These are phyloP conservation scores for Aspergillus melleus DNA, from an alignment of 2,329 filamentous ascomycete genomes.

Conservation along the genomic window DNA sequence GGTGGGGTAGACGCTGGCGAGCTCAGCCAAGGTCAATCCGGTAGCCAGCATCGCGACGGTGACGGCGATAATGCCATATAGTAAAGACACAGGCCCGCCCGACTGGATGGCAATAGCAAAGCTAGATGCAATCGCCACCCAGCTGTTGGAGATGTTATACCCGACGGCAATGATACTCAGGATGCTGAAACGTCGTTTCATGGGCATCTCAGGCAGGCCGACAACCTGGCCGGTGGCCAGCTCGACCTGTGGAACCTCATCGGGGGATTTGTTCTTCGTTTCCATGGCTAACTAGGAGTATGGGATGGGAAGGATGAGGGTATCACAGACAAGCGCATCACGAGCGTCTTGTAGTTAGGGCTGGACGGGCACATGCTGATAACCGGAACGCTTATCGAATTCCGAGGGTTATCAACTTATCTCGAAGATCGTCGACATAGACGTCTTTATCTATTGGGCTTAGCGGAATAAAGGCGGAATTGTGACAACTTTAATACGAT, in stretches of 20 bases:
- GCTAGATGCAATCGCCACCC: slow-evolving; percentile 26
- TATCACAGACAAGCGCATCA: not conserved
- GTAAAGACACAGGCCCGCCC: slow-evolving; percentile 21
- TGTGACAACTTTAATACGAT: not conserved
- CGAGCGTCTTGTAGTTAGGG: not conserved
- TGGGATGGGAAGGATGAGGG: not conserved
- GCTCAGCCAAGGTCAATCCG: slow-evolving; percentile 27
- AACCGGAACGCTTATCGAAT: slow-evolving; percentile 18
- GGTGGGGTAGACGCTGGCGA: slow-evolving; percentile 31
- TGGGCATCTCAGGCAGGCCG: slow-evolving; percentile 18
- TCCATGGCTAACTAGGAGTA: slow-evolving; percentile 9
- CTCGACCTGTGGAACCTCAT: slow-evolving; percentile 14
- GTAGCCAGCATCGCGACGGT: slow-evolving; percentile 22
- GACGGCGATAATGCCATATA: slow-evolving; percentile 24
- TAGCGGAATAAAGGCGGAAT: not conserved
- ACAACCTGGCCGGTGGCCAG: slow-evolving; percentile 21
- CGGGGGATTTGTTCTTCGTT: slow-evolving; percentile 3
- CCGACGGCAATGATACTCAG: slow-evolving; percentile 25
- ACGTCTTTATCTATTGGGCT: not conserved
- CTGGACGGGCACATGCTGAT: not conserved
- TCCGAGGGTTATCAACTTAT: slow-evolving; percentile 10
- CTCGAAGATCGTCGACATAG: not conserved
- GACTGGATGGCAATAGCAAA: slow-evolving; percentile 26
- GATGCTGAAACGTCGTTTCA: slow-evolving; percentile 26
- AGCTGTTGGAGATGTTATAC: slow-evolving; percentile 28